Evolutionary conservation across 2,329 filamentous ascomycete species (phyloP).

Genomic region (Calonectria pauciramosa): DNA sequence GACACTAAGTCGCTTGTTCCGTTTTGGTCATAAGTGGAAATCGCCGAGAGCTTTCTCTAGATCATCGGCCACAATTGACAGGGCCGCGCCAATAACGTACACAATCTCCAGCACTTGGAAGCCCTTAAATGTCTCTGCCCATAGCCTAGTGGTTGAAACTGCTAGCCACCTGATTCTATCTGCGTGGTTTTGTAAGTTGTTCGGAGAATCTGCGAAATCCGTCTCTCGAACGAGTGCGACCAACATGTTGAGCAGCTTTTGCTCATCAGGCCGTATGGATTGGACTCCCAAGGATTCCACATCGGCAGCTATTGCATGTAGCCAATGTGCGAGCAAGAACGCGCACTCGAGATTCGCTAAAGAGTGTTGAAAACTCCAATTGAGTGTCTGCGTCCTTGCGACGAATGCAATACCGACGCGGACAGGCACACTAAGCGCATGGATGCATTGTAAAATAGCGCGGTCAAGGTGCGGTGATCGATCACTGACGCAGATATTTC

Average conservation of each 20-base stretch:
- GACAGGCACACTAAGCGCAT: conserved; percentile 67
- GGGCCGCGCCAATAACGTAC: conserved; percentile 36
- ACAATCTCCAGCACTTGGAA: conserved; percentile 46
- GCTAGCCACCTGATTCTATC: conserved; percentile 35
- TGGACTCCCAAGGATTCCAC: conserved; percentile 22
- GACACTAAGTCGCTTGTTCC: too few relatives aligned
- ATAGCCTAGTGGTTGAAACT: conserved; percentile 43
- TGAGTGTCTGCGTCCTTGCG: conserved; percentile 65
- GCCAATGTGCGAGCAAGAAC: conserved; percentile 60
- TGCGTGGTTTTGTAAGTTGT: conserved; percentile 33
- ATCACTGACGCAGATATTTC: conserved; percentile 53
- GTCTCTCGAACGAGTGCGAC: conserved; percentile 44
- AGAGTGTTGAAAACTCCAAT: conserved; percentile 69
- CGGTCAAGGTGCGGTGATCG: conserved; percentile 57
- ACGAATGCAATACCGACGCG: conserved; percentile 67
- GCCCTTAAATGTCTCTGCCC: conserved; percentile 49
- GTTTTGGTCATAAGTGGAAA: not conserved
- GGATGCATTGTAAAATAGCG: conserved; percentile 65
- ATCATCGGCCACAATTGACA: conserved; percentile 28
- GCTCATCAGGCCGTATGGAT: conserved; percentile 28
- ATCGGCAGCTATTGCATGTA: conserved; percentile 36
- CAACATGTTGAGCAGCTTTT: conserved; percentile 41
- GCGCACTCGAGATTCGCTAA: conserved; percentile 68
- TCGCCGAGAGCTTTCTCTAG: not conserved
- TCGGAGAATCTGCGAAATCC: conserved; percentile 30